Evolutionary conservation across 2,329 filamentous ascomycete genomes (phyloP).

Genomic region (Juglanconis sp.): DNA sequence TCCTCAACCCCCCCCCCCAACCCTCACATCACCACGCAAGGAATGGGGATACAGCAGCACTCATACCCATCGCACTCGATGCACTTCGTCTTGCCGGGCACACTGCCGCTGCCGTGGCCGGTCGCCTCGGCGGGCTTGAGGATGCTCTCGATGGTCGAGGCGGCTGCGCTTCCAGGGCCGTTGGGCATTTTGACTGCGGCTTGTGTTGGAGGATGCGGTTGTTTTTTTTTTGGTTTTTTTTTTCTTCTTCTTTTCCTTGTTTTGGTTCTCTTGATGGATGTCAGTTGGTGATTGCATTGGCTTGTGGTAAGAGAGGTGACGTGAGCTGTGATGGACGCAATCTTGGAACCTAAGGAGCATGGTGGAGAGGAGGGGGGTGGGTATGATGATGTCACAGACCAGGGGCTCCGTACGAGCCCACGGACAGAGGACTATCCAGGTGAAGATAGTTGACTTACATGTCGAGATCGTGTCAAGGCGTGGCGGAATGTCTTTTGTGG

Average conservation of each 20-base stretch:
- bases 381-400: no score
- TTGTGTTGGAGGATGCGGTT: no score
- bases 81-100: constrained; percentile 41
- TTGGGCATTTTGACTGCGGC: constrained; percentile 29
- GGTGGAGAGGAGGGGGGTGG: constrained; percentile 7
- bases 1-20: background rate
- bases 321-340: constrained; percentile 24
- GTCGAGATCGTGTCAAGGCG: no score
- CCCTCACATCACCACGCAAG: constrained; percentile 47
- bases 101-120: constrained; percentile 18
- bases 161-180: constrained; percentile 46
- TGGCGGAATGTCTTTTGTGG: no score
- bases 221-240: no score
- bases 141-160: constrained; percentile 47
- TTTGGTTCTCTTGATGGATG: no score
- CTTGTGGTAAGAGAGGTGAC: no score
- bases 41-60: constrained; percentile 54
- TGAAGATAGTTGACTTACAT: background rate
- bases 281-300: constrained; percentile 3
- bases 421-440: background rate
- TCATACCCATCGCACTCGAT: constrained; percentile 49
- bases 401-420: no score
- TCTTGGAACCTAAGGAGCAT: constrained; percentile 24
- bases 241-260: no score
- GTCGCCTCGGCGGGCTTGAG: constrained; percentile 44